A percentile compares a stretch with the other conserved stretches of the same genome.
These are phyloP conservation scores for Graphium sp. DNA, from an alignment of 2,329 filamentous ascomycete species.

Conservation along the genomic window DNA sequence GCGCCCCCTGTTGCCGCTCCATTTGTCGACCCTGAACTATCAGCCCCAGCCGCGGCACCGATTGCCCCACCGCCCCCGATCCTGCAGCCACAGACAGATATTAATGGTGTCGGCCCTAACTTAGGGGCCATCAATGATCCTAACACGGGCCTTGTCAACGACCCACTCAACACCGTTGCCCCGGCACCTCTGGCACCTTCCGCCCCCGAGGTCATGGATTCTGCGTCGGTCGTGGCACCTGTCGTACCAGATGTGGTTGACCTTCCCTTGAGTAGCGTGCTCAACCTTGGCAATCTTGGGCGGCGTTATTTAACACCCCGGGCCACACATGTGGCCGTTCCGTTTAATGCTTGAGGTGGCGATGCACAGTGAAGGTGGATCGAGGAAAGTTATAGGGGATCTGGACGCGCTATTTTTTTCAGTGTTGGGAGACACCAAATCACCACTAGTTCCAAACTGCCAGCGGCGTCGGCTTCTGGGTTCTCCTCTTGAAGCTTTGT, in stretches of 20 bases:
- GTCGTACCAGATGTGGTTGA: slow-evolving; percentile 19
- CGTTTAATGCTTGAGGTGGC: too few species aligned
- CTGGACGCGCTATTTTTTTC: too few species aligned
- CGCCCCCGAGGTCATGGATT: slow-evolving; percentile 3
- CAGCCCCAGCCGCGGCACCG: slow-evolving; percentile 2
- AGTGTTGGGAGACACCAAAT: too few species aligned
- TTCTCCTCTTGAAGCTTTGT: too few species aligned
- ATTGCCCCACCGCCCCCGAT: slow-evolving; percentile 6
- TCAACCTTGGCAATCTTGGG: slow-evolving; percentile 25
- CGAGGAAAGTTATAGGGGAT: too few species aligned
- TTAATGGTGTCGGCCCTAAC: slow-evolving; percentile 6
- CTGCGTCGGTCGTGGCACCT: slow-evolving; percentile 8
- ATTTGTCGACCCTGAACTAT: slow-evolving; percentile 1
- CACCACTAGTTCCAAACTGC: too few species aligned
- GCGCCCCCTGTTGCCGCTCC: slow-evolving; percentile 4
- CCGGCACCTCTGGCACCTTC: slow-evolving; percentile 5
- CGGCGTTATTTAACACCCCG: too few species aligned
- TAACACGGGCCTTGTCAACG: slow-evolving; percentile 9
- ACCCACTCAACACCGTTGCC: slow-evolving; percentile 6
- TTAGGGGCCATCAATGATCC: too few species aligned
- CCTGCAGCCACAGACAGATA: slow-evolving; percentile 4
- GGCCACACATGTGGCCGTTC: too few species aligned
- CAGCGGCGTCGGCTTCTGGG: too few species aligned
- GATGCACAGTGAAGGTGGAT: too few species aligned
- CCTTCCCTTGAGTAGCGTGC: slow-evolving; percentile 21